Evolutionary conservation across 139 green algal species (phyloP), one percentile per base, ranked within the genome.

Genomic region (Chlamydomonas sphaeroides): DNA sequence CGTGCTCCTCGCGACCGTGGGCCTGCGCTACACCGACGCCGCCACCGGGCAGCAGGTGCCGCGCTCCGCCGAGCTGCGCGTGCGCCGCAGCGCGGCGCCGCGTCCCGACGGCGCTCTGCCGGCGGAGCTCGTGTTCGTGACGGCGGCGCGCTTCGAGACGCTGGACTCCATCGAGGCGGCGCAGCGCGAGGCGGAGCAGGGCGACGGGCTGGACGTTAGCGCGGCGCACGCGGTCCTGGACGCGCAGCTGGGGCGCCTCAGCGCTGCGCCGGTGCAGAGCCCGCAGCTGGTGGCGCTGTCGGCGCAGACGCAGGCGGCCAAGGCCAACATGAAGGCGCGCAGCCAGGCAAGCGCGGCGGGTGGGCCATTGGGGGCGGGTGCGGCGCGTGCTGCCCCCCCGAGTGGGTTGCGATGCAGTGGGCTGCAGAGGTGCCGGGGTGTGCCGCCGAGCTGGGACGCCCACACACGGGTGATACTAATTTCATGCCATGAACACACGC

Each of bases 71-170:
- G 48, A 18, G 45, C 36, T 65, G 41, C 36, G 0, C 26, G 42
- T 68, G n/a, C 51, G 20, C 11, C 78, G 73, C 41, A 11, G 3
- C 15, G 18, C 73, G 20, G 73, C 3, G n/a, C 39, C 59, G 21
- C 59, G 73, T 51, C 39, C 59, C 59, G 59, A 20, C 51, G 73
- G 41, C 53, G 56, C 39, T 57, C 42, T 80, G 73, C 73, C 73
- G 8, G 57, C 73, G 3, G 73, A 80, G 38, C 35, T 88, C 0
- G 76, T 88, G 48, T 63, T 71, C 48, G 53, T 75, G n/a, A 88
- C 84, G 48, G 84, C 70, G 6, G 76, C 76, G n/a, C 78, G 76
- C 39, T 88, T 81, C 30, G 42, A 84, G 36, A 80, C 80, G 20
- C 57, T 80, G 32, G 76, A 88, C 75, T 69, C 80, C 5, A 77